Base-by-base conservation (phyloP, 1,139 yeast genomes). In the Geotrichum bryndzae region DNA sequence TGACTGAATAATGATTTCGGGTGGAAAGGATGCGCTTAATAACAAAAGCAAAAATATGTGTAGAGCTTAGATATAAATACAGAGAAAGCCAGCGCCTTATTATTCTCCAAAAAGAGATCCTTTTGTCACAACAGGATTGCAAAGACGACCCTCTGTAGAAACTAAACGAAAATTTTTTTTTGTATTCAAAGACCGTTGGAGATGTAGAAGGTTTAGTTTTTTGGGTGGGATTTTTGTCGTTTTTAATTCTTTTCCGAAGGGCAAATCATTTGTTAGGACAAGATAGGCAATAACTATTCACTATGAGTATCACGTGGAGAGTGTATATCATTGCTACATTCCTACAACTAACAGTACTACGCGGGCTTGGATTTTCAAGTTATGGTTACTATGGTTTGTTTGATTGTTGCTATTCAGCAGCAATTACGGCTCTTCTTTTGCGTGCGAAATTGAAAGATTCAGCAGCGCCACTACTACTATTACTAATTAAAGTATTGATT, bases 291-390 rank as follows among this genome's bases (percentile, higher is more conserved):
- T 41, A 11, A 38, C 23, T 41, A 35, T 13, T 41, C 41, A 33
- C 35, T 72, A 71, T 48, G 84, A 82, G 18, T 74, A 29, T 11
- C 35, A 18, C 25, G 18, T 18, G 45, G 18, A 18, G 29, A 5
- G 22, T 35, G 41, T 29, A 35, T 46, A 50, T 25, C 45, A 2
- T 29, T 1, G 33, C 33, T 3, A 29, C 8, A 1, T 8, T 29
- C 4, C 10, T 29, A 5, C 7, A 8, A 29, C 4, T 5, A 29
- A 6, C 4, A 29, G 10, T 29, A 29, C 10, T 29, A 29, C 33
- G 33, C 33, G 8, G 33, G 33, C 10, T 29, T 5, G 33, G 7
- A 29, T 29, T 29, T 29, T 8, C 33, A 29, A 29, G 33, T 29
- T 29, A 6, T 25, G 27, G 5, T 4, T 25, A 25, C 33, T 6